Base-by-base conservation (phyloP, 306 rosid genomes). In the Astragalus membranaceus region DNA sequence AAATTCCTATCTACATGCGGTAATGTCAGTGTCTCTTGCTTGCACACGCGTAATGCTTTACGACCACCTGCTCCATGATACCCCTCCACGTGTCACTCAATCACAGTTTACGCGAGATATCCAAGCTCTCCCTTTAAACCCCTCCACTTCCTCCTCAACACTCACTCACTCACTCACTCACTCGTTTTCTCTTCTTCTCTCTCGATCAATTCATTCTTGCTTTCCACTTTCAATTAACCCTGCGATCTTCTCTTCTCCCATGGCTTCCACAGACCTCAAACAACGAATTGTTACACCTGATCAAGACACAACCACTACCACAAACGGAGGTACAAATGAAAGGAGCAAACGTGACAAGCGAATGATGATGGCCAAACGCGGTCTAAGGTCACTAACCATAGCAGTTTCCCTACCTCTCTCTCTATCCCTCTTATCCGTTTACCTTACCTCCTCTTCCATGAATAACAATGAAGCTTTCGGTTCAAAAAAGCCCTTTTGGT, bases 291-390 rank as follows among this genome's bases (percentile, higher is more conserved):
- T 81, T 20, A 73, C 68, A 8, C 79, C 41, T 15, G 75, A 79
- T 0, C 50, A 74, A 17, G 3, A 43, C 16, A 42, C 56, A 2
- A 8, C 66, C 26, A 4, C 64, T 16, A 3, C 54, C 29, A 43
- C 9, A 37, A 37, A 74, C 13, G 14, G 20, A 9, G 55, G 26
- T 49, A 16, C 10, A 3, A 11, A 12, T 2, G 52, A 44, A 59
- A 52, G 37, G 8, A 60, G 5, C 71, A 81, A 51, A 73, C 61
- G 43, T 1, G 69, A 76, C 15, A 68, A 41, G 55, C 71, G 60
- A 70, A 71, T 50, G 69, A 73, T 57, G 17, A 81, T 82, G 82
- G 88, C 98, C 73, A 93, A 85, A 87, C 92, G 94, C 30, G 97
- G 98, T 35, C 76, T 90, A 0, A 87, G 70, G 15, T 87, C 96